Percentiles rank a stretch among this genome's conserved stretches.
These are phyloP conservation scores for Trametes sp. DNA, from an alignment of 1,284 basidiomycete species.

Conservation along the genomic window DNA sequence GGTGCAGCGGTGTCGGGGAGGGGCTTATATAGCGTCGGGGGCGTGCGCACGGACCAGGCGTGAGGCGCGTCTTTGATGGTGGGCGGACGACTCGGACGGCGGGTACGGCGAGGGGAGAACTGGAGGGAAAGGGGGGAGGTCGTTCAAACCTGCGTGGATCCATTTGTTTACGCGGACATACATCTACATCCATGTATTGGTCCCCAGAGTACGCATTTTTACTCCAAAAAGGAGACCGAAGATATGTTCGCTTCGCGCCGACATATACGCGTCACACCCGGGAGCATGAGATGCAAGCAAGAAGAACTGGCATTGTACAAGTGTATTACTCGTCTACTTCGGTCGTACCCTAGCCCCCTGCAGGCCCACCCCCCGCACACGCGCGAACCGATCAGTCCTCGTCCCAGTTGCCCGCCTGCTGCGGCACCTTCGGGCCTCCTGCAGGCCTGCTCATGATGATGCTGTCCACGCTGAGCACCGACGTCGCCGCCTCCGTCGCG, in stretches of 20 bases:
- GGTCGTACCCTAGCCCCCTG: conserved; percentile 20
- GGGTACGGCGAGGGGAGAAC: not conserved
- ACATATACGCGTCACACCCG: not conserved
- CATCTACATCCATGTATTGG: too few species aligned
- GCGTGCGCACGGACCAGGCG: conserved; percentile 30
- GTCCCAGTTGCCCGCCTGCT: conserved; percentile 86
- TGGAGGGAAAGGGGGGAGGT: too few species aligned
- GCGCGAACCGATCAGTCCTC: conserved; percentile 49
- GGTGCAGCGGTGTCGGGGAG: conserved; percentile 15
- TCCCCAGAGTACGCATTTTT: too few species aligned
- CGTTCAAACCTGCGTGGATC: too few species aligned
- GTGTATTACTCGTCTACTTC: conserved; percentile 31
- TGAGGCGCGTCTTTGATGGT: conserved; percentile 13
- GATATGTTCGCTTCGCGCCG: too few species aligned
- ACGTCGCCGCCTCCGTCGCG: conserved; percentile 93
- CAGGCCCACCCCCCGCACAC: not conserved
- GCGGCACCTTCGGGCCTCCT: conserved; percentile 85
- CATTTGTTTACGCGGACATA: too few species aligned
- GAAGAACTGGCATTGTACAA: conserved; percentile 32
- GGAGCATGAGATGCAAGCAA: conserved; percentile 7
- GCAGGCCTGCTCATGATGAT: conserved; percentile 98
- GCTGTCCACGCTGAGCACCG: conserved; percentile 94
- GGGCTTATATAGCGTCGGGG: conserved; percentile 13
- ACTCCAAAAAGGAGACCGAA: too few species aligned
- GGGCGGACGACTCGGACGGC: not conserved